Base-by-base conservation (phyloP, 805 yeast species). In the Zygoascus bituminiphila region DNA sequence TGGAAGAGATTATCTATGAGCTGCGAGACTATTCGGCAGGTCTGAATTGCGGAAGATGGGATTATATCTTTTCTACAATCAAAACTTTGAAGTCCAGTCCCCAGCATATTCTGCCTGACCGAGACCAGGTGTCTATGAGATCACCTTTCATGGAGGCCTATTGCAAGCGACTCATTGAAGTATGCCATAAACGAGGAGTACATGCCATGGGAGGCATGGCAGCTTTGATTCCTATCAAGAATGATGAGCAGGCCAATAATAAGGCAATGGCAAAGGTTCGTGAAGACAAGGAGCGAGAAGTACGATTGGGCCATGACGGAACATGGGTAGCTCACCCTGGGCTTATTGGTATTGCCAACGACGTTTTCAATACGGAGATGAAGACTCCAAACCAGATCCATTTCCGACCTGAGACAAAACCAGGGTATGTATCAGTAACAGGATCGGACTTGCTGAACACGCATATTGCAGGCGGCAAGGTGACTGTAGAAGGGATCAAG, bases 181-280 rank as follows among this genome's bases (percentile, higher is more conserved):
- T 84, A 44, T 76, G 83, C 61, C 86, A 81, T 68, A 72, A 73
- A 66, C 74, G 86, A 55, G 80, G 79, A 55, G 85, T 81, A 25
- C 84, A 80, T 59, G 86, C 86, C 37, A 77, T 80, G 75, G 86
- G 86, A 46, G 86, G 86, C 49, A 80, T 80, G 86, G 85, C 85
- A 47, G 86, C 85, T 8, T 82, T 78, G 65, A 80, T 80, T 57
- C 85, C 85, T 38, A 79, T 80, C 67, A 80, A 80, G 70, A 70
- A 71, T 45, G 84, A 80, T 56, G 70, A 70, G 39, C 74, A 62
- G 48, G 78, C 81, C 54, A 79, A 80, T 68, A 70, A 66, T 57
- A 69, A 67, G 41, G 84, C 84, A 38, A 74, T 80, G 78, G 79
- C 74, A 53, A 78, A 78, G 55, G 85, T 80, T 46, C 72, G 76